phyloP scores from a whole-genome alignment of 106 monocot species.

The Acanthochlamys bracteata region DNA sequence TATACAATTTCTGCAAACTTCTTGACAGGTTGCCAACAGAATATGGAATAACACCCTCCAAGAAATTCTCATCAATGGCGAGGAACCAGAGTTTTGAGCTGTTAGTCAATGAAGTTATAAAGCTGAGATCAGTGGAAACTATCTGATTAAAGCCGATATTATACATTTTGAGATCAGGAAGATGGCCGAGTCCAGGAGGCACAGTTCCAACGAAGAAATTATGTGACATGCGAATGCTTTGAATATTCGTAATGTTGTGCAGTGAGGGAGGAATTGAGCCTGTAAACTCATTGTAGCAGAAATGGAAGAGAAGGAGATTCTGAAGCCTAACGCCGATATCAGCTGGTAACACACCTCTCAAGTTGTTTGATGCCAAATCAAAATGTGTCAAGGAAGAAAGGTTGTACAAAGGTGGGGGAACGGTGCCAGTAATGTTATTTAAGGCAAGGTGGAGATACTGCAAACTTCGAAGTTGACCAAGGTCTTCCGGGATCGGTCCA shows the following conservation, averaged over 20 bases:
- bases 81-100: slow-evolving; percentile 14
- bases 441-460: slow-evolving; percentile 17
- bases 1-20: slow-evolving; percentile 20
- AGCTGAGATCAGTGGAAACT: slow-evolving; percentile 5
- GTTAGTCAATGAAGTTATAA: slow-evolving; percentile 26
- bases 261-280: slow-evolving; percentile 29
- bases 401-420: slow-evolving; percentile 29
- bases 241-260: slow-evolving; percentile 31
- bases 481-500: slow-evolving; percentile 15
- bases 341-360: slow-evolving; percentile 22
- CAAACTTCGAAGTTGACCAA: slow-evolving; percentile 16
- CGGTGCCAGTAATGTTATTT: slow-evolving; percentile 21
- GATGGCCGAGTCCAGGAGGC: slow-evolving; percentile 25
- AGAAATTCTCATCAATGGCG: slow-evolving; percentile 15
- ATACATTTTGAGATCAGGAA: slow-evolving; percentile 26
- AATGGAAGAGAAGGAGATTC: slow-evolving; percentile 16
- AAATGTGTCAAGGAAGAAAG: slow-evolving; percentile 17
- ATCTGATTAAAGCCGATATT: slow-evolving; percentile 32
- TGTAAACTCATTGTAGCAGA: slow-evolving; percentile 26
- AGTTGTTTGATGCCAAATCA: slow-evolving; percentile 18
- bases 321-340: slow-evolving; percentile 27
- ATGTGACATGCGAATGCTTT: slow-evolving; percentile 28
- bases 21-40: slow-evolving; percentile 31
- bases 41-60: slow-evolving; percentile 21
- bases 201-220: slow-evolving; percentile 18